These are phyloP conservation scores for Torulaspora gathmanii DNA, from an alignment of 805 yeast species.

Conservation along the genomic window DNA sequence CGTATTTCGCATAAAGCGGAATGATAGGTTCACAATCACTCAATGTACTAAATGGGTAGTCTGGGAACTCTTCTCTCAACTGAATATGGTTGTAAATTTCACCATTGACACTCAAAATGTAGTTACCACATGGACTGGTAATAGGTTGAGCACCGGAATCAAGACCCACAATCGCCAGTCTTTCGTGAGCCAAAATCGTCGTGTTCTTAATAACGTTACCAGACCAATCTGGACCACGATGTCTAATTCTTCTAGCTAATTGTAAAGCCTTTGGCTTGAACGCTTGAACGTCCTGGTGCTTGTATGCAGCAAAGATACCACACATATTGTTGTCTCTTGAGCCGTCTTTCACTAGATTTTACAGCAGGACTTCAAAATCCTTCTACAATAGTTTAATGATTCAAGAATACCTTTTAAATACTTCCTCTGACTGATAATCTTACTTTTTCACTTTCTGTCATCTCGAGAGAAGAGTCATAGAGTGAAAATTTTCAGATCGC, in stretches of 20 bases:
- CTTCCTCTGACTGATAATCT: too few relatives aligned
- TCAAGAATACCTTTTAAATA: not conserved
- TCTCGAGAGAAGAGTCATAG: constrained; percentile 1
- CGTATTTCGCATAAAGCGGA: constrained; percentile 85
- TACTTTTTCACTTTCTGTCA: not conserved
- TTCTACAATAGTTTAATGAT: too few relatives aligned
- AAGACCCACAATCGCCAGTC: constrained; percentile 95
- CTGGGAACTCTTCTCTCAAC: constrained; percentile 68
- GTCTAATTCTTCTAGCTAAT: constrained; percentile 88
- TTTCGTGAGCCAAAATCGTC: constrained; percentile 88
- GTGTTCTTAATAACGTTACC: constrained; percentile 78
- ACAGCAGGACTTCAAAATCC: too few relatives aligned
- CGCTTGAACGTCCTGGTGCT: constrained; percentile 69
- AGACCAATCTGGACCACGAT: constrained; percentile 99
- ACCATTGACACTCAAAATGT: constrained; percentile 85
- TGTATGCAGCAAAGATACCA: constrained; percentile 94
- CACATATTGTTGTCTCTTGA: constrained; percentile 58
- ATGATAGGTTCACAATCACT: constrained; percentile 98
- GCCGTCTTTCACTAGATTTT: not conserved
- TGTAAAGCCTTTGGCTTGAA: constrained; percentile 88
- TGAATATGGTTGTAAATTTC: constrained; percentile 97
- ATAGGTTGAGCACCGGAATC: constrained; percentile 99
- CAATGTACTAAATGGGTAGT: constrained; percentile 75
- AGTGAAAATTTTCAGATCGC: constrained; percentile 1
- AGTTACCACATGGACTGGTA: constrained; percentile 68